Evolutionary conservation across 2,329 filamentous ascomycete genomes (phyloP).

Genomic region (Talaromyces sp.): DNA sequence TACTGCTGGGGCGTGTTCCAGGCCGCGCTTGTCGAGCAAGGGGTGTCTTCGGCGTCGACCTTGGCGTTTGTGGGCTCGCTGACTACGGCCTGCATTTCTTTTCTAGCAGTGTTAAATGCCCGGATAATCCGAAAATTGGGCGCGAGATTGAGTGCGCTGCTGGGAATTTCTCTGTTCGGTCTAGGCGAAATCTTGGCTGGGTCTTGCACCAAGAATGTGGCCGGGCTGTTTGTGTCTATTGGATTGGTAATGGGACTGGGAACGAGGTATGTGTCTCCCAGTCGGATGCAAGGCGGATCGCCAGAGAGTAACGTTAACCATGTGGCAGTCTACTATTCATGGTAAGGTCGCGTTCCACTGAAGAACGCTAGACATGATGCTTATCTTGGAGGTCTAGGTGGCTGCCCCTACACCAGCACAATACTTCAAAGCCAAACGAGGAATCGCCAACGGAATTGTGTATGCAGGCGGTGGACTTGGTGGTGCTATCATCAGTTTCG

Average conservation of each 20-base stretch:
- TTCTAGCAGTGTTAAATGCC: slow-evolving; percentile 48
- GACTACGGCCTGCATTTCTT: slow-evolving; percentile 45
- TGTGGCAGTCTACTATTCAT: slow-evolving; percentile 32
- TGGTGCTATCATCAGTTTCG: slow-evolving; percentile 54
- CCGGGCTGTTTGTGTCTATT: slow-evolving; percentile 44
- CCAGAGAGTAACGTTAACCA: neutral
- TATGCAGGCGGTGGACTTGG: slow-evolving; percentile 55
- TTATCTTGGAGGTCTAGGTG: slow-evolving; percentile 41
- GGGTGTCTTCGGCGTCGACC: slow-evolving; percentile 45
- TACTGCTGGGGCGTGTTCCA: slow-evolving; percentile 60
- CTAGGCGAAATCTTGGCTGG: slow-evolving; percentile 44
- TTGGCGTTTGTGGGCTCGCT: slow-evolving; percentile 56
- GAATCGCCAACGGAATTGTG: slow-evolving; percentile 55
- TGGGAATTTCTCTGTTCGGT: slow-evolving; percentile 48
- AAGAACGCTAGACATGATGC: neutral
- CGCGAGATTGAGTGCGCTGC: slow-evolving; percentile 39
- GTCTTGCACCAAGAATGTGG: slow-evolving; percentile 42
- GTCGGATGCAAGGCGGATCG: neutral
- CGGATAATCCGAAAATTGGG: slow-evolving; percentile 48
- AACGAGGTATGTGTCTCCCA: slow-evolving; percentile 24
- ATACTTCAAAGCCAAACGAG: slow-evolving; percentile 55
- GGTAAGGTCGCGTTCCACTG: slow-evolving; percentile 30
- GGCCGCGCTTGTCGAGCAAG: slow-evolving; percentile 46
- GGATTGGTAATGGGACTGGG: slow-evolving; percentile 46
- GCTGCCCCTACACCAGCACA: slow-evolving; percentile 52